These are phyloP conservation scores for Castanospermum australe DNA, from an alignment of 306 rosid species.

Conservation along the genomic window DNA sequence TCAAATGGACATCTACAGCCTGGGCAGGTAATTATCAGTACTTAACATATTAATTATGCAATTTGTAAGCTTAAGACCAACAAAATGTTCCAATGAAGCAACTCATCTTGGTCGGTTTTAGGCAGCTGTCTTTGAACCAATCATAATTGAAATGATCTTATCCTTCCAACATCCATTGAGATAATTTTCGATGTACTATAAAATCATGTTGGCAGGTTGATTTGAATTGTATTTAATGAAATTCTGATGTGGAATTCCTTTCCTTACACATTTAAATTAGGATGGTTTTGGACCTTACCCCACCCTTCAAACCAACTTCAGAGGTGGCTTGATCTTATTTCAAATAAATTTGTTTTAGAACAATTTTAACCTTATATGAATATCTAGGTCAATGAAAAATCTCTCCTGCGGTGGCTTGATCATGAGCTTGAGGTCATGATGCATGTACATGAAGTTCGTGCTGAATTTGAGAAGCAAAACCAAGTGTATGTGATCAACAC, in stretches of 20 bases:
- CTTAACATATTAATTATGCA: neutral
- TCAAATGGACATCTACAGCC: constrained; percentile 56
- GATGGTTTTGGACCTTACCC: neutral
- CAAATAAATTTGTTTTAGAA: neutral
- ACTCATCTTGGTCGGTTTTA: constrained; percentile 2
- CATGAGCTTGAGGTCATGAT: constrained; percentile 82
- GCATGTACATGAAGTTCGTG: constrained; percentile 75
- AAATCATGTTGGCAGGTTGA: constrained; percentile 13
- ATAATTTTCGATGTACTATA: neutral
- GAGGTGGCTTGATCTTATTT: neutral
- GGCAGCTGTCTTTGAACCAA: constrained; percentile 7
- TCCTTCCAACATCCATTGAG: neutral
- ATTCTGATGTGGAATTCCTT: constrained; percentile 9
- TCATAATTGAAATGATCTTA: constrained; percentile 25
- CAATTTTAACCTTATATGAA: constrained; percentile 18
- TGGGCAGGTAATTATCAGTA: constrained; percentile 56
- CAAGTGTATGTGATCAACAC: constrained; percentile 54
- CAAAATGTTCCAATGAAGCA: neutral
- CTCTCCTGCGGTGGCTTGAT: constrained; percentile 74
- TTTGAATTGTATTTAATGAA: constrained; percentile 4
- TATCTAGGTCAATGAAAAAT: constrained; percentile 62
- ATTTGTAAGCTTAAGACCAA: neutral
- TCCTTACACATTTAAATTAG: neutral
- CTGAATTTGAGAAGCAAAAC: constrained; percentile 66
- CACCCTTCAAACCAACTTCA: too few relatives aligned